Evolutionary conservation across 768 basidiomycete species (phyloP).

Genomic region (Hydnomerulius pinastri): DNA sequence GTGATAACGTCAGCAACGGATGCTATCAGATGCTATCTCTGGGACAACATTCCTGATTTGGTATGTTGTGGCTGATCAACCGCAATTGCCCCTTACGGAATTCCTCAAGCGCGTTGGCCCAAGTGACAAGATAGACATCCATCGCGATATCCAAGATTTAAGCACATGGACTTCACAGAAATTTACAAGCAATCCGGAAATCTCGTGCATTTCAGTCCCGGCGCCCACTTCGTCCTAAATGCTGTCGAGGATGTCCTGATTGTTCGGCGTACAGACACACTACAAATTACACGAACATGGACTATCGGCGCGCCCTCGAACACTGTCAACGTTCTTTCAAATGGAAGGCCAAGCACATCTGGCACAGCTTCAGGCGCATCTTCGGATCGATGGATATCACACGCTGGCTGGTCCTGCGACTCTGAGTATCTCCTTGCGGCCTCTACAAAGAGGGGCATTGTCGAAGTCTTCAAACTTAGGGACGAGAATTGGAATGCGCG

Average conservation of each 20-base stretch:
- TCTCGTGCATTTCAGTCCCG: slow-evolving; percentile 84
- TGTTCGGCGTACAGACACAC: slow-evolving; percentile 79
- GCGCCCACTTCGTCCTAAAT: slow-evolving; percentile 83
- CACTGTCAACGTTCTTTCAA: slow-evolving; percentile 45
- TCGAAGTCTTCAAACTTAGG: slow-evolving; percentile 76
- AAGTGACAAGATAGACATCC: no score
- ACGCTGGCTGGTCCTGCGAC: slow-evolving; percentile 84
- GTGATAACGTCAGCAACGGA: no score
- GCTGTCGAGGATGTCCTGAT: slow-evolving; percentile 79
- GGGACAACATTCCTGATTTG: no score
- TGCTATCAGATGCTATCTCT: no score
- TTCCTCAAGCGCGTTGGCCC: no score
- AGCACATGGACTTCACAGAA: slow-evolving; percentile 93
- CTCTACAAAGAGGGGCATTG: slow-evolving; percentile 67
- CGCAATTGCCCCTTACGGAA: no score
- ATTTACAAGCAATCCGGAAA: slow-evolving; percentile 72
- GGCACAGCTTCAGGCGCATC: slow-evolving; percentile 21
- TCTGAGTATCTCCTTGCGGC: slow-evolving; percentile 85
- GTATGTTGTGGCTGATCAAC: no score
- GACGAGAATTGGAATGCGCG: slow-evolving; percentile 79
- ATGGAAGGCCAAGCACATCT: slow-evolving; percentile 26
- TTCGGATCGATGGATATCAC: slow-evolving; percentile 56
- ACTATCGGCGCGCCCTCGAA: slow-evolving; percentile 58
- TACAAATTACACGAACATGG: slow-evolving; percentile 84
- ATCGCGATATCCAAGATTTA: no score